Base-by-base conservation (phyloP, 2,329 filamentous ascomycete species). In the Aureobasidium sp. region DNA sequence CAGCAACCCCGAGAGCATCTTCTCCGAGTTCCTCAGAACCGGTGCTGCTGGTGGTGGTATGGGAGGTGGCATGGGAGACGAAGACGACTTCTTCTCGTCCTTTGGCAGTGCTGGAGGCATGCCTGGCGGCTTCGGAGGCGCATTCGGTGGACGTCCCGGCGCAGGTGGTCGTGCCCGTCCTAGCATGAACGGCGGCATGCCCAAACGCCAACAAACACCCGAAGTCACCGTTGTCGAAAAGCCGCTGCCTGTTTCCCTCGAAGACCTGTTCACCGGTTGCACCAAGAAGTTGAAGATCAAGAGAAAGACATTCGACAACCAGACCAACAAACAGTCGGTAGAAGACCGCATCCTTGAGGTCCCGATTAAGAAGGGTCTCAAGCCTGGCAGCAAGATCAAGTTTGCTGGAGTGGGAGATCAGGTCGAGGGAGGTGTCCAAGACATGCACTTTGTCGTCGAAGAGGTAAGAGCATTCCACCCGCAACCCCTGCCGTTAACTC, bases 241-340 rank as follows among this genome's bases (percentile, higher is more conserved):
- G 69, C 85, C 88, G 47, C 74, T 99, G 64, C 84, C 86, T 2
- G 78, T 99, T 23, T 84, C 88, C 2, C 77, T 99, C 35, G 94
- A 99, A 74, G 94, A 99, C 69, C 76, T 97, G 63, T 97, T 84
- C 77, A 86, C 82, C 27, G 94, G 94, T 42, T 84, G 85, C 37
- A 90, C 88, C 51, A 99, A 99, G 83, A 96, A 95, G 81, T 90
- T 99, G 82, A 95, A 94, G 78, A 95, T 97, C 65, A 96, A 96
- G 69, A 84, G 93, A 69, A 97, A 97, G 84, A 91, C 88, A 19
- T 97, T 90, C 72, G 94, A 99, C 73, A 80, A 78, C 40, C 76
- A 86, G 21, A 86, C 81, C 0, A 90, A 90, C 61, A 96, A 95
- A 78, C 85, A 91, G 67, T 89, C 84, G 45, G 88, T 87, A 3